These are phyloP conservation scores for Phytophthora capsici DNA, from an alignment of 352 stramenopile genomes.

Conservation along the genomic window DNA sequence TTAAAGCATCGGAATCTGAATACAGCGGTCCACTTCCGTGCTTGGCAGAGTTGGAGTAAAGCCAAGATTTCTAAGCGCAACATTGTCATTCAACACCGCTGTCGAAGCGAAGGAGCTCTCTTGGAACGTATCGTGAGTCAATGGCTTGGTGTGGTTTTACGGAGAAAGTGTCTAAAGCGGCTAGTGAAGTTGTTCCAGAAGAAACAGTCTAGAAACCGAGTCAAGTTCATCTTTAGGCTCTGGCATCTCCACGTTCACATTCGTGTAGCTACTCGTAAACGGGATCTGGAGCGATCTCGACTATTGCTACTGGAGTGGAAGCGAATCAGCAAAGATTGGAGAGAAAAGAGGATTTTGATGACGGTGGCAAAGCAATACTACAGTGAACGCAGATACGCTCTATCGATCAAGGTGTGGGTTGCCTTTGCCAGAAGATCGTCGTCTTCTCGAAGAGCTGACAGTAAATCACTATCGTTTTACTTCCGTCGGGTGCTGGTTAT, in stretches of 20 bases:
- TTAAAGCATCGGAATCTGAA: constrained; percentile 12
- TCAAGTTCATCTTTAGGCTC: constrained; percentile 24
- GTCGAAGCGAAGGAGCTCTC: constrained; percentile 2
- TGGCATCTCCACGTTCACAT: constrained; percentile 21
- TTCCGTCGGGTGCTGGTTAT: constrained; percentile 33
- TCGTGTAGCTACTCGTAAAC: constrained; percentile 13
- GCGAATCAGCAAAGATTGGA: background rate
- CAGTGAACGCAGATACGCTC: constrained; percentile 17
- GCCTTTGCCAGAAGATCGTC: constrained; percentile 1
- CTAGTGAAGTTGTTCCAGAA: constrained; percentile 54
- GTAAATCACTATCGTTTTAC: constrained; percentile 37
- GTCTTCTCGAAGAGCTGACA: constrained; percentile 2
- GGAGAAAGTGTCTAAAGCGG: constrained; percentile 42
- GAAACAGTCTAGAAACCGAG: constrained; percentile 27
- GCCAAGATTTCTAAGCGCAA: background rate
- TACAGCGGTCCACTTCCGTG: constrained; percentile 16
- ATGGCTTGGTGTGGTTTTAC: constrained; percentile 39
- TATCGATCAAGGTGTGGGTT: constrained; percentile 23
- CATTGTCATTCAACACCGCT: constrained; percentile 4
- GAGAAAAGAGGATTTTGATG: constrained; percentile 3
- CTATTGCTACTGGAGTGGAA: constrained; percentile 29
- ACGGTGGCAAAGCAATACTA: constrained; percentile 28
- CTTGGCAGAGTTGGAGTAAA: constrained; percentile 20
- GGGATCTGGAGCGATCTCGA: constrained; percentile 1
- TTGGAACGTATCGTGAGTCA: constrained; percentile 19